Percentiles rank a stretch among this genome's conserved stretches.
These are phyloP conservation scores for Tuber magnatum DNA, from an alignment of 495 filamentous ascomycete genomes.

Conservation along the genomic window DNA sequence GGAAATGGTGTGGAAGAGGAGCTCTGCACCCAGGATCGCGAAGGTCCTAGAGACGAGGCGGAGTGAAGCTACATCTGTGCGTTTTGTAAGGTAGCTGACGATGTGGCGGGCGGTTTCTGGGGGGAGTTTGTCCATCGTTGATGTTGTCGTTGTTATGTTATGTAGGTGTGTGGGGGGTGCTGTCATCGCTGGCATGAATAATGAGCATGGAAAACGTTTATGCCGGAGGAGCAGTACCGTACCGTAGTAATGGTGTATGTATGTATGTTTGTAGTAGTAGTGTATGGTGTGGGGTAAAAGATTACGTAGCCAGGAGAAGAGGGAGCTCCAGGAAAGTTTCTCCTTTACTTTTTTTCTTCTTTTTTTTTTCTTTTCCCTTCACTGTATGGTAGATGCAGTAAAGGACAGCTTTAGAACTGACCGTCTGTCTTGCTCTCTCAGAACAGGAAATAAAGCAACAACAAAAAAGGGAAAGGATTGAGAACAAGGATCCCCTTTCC, in stretches of 20 bases:
- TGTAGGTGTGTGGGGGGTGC: background rate
- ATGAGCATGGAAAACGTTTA: background rate
- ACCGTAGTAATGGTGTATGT: background rate
- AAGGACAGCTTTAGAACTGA: background rate
- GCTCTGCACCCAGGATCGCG: constrained; percentile 17
- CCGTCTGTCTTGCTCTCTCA: background rate
- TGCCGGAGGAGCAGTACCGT: background rate
- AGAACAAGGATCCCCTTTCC: background rate
- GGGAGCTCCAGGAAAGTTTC: background rate
- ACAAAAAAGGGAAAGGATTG: background rate
- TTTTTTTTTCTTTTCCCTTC: background rate
- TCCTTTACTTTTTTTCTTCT: background rate
- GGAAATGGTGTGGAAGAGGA: constrained; percentile 23
- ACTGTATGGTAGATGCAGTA: background rate
- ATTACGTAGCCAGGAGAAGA: background rate
- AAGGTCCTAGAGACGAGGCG: constrained; percentile 16
- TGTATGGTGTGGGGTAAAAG: background rate
- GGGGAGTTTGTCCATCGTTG: constrained; percentile 18
- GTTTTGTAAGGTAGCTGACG: constrained; percentile 7
- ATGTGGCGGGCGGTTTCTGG: constrained; percentile 18
- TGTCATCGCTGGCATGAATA: background rate
- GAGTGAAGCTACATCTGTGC: constrained; percentile 12
- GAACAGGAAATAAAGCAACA: background rate
- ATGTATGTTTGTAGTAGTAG: background rate
- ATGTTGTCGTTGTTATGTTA: background rate